phyloP scores from a whole-genome alignment of 805 yeast species.

The Maudiozyma saulgeensis region DNA sequence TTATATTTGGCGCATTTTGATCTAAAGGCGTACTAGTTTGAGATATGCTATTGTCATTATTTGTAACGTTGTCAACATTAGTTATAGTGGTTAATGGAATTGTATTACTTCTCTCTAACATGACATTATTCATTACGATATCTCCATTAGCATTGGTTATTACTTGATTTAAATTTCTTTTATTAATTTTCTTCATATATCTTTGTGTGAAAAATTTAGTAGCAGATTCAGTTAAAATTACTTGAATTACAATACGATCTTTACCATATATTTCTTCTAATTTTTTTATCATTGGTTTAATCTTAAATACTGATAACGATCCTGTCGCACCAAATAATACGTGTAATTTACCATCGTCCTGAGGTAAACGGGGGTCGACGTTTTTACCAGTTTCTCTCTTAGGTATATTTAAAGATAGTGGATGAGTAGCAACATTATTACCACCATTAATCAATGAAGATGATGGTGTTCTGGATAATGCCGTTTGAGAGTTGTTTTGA shows the following conservation, averaged over 20 bases:
- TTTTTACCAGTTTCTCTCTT: conserved; percentile 37
- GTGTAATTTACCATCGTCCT: conserved; percentile 83
- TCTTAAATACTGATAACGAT: conserved; percentile 73
- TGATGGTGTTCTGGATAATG: conserved; percentile 2
- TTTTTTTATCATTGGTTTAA: conserved; percentile 69
- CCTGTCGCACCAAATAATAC: conserved; percentile 84
- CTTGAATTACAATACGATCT: conserved; percentile 68
- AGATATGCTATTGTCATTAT: background rate
- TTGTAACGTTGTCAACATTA: background rate
- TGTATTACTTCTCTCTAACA: background rate
- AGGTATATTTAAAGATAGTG: conserved; percentile 18
- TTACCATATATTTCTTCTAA: conserved; percentile 74
- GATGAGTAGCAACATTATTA: background rate
- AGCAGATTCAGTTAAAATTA: conserved; percentile 77
- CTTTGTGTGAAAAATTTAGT: conserved; percentile 48
- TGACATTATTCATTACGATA: background rate
- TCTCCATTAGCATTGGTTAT: background rate
- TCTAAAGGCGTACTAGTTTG: background rate
- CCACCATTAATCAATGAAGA: background rate
- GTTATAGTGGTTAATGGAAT: background rate
- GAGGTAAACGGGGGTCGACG: conserved; percentile 55
- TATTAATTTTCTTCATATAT: conserved; percentile 10
- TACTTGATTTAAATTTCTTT: background rate
- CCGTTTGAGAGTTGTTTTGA: background rate
- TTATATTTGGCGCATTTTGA: background rate